These are phyloP conservation scores for Austroboletus niveus DNA, from an alignment of 1,284 basidiomycete genomes.

Conservation along the genomic window DNA sequence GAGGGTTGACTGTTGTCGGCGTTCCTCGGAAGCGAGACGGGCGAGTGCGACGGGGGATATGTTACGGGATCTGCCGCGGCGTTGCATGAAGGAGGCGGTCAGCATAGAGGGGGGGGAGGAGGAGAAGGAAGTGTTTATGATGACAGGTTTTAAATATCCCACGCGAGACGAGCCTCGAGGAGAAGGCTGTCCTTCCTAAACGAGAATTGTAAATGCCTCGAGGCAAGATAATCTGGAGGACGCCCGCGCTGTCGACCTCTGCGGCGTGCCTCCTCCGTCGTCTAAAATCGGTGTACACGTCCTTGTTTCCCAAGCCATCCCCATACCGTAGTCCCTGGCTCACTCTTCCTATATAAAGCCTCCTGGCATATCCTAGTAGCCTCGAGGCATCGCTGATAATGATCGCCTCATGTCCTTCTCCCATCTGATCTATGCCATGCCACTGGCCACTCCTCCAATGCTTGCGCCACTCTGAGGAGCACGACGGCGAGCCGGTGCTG, in stretches of 20 bases:
- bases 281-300: background rate
- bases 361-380: constrained; percentile 9
- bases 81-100: constrained; percentile 27
- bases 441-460: no score
- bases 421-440: no score
- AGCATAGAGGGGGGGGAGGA: constrained; percentile 18
- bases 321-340: constrained; percentile 8
- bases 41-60: constrained; percentile 49
- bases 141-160: constrained; percentile 16
- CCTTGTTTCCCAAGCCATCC: background rate
- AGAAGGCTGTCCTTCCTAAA: no score
- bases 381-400: constrained; percentile 31
- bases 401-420: constrained; percentile 20
- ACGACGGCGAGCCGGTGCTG: no score
- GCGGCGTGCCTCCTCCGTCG: constrained; percentile 11
- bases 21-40: constrained; percentile 49
- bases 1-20: constrained; percentile 15
- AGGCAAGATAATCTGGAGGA: constrained; percentile 6
- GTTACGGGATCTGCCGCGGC: constrained; percentile 48
- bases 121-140: background rate
- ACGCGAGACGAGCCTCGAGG: background rate
- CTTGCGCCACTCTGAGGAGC: no score
- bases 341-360: constrained; percentile 16
- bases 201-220: constrained; percentile 10
- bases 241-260: background rate